phyloP scores from a whole-genome alignment of 352 stramenopile genomes.

The Phytophthora podocarpi region DNA sequence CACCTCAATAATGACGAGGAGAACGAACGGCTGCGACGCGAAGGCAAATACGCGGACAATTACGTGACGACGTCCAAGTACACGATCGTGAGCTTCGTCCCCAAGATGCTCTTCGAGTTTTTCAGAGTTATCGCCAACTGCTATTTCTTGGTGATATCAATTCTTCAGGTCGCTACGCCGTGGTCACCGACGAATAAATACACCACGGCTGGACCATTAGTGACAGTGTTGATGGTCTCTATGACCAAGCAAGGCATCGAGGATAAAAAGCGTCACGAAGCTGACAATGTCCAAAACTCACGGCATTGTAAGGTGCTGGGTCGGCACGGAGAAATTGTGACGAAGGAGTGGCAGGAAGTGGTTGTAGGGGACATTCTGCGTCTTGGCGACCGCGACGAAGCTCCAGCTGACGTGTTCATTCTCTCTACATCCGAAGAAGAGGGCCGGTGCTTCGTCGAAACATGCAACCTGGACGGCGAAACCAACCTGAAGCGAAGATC shows the following conservation, averaged over 20 bases:
- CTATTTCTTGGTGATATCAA: conserved; percentile 95
- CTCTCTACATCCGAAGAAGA: conserved; percentile 76
- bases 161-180: conserved; percentile 86
- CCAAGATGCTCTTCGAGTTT: conserved; percentile 93
- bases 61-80: conserved; percentile 93
- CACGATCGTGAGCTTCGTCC: conserved; percentile 93
- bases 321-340: conserved; percentile 39
- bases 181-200: conserved; percentile 81
- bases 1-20: conserved; percentile 67
- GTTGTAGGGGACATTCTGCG: conserved; percentile 72
- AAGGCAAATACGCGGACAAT: conserved; percentile 66
- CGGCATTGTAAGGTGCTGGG: conserved; percentile 55
- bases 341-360: conserved; percentile 78
- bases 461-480: conserved; percentile 93
- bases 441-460: conserved; percentile 92
- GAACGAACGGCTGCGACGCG: conserved; percentile 55
- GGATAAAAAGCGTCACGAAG: conserved; percentile 78
- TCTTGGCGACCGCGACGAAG: conserved; percentile 59
- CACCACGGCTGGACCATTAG: conserved; percentile 71
- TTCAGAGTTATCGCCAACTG: conserved; percentile 95
- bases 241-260: conserved; percentile 84
- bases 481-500: conserved; percentile 92
- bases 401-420: conserved; percentile 73
- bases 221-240: conserved; percentile 77
- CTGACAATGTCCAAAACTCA: conserved; percentile 70